These are phyloP conservation scores for Coemansia sp. DNA, from an alignment of 192 early-diverging fungal species.

Conservation along the genomic window DNA sequence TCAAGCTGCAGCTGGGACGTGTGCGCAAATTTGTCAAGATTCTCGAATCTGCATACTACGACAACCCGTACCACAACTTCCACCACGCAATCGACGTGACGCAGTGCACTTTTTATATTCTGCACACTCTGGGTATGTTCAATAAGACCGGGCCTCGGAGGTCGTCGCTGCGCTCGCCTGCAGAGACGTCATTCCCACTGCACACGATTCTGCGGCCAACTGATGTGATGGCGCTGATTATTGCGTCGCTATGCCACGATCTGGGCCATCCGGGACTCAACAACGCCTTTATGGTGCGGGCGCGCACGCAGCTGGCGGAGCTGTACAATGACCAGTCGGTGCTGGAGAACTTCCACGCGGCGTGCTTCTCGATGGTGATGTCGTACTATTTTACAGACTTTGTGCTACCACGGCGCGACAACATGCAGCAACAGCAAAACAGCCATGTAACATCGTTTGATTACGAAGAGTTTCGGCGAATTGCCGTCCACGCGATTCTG, in stretches of 20 bases:
- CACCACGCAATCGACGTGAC: constrained; percentile 94
- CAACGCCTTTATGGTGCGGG: constrained; percentile 87
- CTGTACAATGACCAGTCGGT: constrained; percentile 93
- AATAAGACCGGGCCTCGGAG: constrained; percentile 35
- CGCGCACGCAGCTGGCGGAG: constrained; percentile 77
- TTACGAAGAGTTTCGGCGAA: constrained; percentile 69
- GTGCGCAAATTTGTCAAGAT: constrained; percentile 51
- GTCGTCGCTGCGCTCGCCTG: constrained; percentile 48
- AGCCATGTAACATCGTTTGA: constrained; percentile 28
- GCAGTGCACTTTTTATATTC: constrained; percentile 82
- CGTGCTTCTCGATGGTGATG: constrained; percentile 66
- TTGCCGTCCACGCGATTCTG: constrained; percentile 69
- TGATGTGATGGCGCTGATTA: constrained; percentile 72
- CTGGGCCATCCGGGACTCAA: constrained; percentile 92
- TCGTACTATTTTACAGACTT: constrained; percentile 53
- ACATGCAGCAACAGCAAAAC: constrained; percentile 7
- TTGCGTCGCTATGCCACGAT: constrained; percentile 79
- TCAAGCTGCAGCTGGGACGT: constrained; percentile 59
- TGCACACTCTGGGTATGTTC: constrained; percentile 65
- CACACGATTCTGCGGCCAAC: constrained; percentile 52
- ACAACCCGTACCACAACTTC: constrained; percentile 95
- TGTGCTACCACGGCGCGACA: constrained; percentile 20
- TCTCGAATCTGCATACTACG: constrained; percentile 53
- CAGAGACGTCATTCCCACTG: constrained; percentile 43
- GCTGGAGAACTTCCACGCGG: constrained; percentile 90